These are phyloP conservation scores for Globisporangium canariense DNA, from an alignment of 352 stramenopile genomes.

Conservation along the genomic window DNA sequence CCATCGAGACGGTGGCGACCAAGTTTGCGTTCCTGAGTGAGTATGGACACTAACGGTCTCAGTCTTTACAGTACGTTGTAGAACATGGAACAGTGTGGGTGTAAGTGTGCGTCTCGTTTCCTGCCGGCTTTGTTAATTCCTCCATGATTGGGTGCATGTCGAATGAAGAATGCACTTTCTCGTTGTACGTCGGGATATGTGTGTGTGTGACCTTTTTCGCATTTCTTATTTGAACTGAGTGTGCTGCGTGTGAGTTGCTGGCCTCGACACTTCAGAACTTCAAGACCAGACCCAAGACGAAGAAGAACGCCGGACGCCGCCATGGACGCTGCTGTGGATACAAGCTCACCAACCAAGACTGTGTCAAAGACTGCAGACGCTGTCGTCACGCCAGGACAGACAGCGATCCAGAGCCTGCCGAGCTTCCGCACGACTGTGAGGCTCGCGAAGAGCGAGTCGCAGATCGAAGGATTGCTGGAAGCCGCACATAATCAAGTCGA, in stretches of 20 bases:
- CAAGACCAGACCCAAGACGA: neutral
- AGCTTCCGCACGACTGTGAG: neutral
- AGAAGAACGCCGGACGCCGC: neutral
- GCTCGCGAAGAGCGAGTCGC: slow-evolving; percentile 7
- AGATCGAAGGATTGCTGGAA: slow-evolving; percentile 6
- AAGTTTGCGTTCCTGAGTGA: slow-evolving; percentile 58
- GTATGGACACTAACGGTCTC: slow-evolving; percentile 22
- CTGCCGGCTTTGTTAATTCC: neutral
- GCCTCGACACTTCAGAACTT: neutral
- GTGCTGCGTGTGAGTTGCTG: neutral
- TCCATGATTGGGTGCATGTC: neutral
- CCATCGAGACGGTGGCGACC: slow-evolving; percentile 40
- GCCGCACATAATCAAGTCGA: slow-evolving; percentile 21
- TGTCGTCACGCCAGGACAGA: neutral
- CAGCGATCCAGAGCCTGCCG: slow-evolving; percentile 2
- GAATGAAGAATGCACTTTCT: neutral
- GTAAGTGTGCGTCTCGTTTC: neutral
- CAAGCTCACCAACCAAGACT: neutral
- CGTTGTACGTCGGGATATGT: neutral
- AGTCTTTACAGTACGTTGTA: neutral
- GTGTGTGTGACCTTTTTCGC: neutral
- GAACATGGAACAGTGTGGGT: neutral
- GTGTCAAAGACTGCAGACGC: neutral
- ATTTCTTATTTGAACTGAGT: neutral
- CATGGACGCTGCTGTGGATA: neutral